phyloP scores from a whole-genome alignment of 179 eudicot species.

The Beta macrorhiza region DNA sequence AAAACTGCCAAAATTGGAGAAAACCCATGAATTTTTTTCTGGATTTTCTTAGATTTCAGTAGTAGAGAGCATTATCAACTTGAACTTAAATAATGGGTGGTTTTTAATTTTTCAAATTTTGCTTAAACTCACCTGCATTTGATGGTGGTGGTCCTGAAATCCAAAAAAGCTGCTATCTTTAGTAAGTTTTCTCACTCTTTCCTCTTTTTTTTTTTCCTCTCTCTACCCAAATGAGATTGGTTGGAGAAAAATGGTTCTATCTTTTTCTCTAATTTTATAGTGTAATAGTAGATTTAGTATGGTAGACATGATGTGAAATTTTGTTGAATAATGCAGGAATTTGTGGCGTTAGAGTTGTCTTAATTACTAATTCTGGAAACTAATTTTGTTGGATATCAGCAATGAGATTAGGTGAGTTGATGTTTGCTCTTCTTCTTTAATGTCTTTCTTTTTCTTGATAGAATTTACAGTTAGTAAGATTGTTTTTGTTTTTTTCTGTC shows the following conservation, averaged over 20 bases:
- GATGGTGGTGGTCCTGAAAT: conserved; percentile 12
- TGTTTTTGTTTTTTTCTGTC: conserved; percentile 1
- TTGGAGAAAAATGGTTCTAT: neutral
- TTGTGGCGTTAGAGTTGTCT: conserved; percentile 23
- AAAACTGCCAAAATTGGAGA: conserved; percentile 14
- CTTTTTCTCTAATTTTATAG: neutral
- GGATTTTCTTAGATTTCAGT: conserved; percentile 21
- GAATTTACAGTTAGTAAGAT: neutral
- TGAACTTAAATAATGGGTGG: conserved; percentile 20
- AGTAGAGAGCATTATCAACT: neutral
- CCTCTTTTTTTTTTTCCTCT: neutral
- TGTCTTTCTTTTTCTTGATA: conserved; percentile 3
- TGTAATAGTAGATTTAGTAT: conserved; percentile 20
- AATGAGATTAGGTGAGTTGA: conserved; percentile 48
- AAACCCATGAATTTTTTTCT: conserved; percentile 18
- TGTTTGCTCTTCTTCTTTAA: conserved; percentile 2
- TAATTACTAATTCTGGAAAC: conserved; percentile 6
- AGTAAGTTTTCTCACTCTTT: conserved; percentile 27
- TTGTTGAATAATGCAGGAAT: conserved; percentile 35
- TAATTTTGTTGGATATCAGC: conserved; percentile 29
- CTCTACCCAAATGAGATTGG: neutral
- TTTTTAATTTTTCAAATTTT: conserved; percentile 27
- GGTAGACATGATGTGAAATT: conserved; percentile 14
- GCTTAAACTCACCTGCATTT: conserved; percentile 28
- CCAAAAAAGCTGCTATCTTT: conserved; percentile 35